Percentiles rank a stretch among this genome's conserved stretches.
Evolutionary conservation across 2,329 filamentous ascomycete species (phyloP).

Genomic region (Fusarium brevicatenulatum): DNA sequence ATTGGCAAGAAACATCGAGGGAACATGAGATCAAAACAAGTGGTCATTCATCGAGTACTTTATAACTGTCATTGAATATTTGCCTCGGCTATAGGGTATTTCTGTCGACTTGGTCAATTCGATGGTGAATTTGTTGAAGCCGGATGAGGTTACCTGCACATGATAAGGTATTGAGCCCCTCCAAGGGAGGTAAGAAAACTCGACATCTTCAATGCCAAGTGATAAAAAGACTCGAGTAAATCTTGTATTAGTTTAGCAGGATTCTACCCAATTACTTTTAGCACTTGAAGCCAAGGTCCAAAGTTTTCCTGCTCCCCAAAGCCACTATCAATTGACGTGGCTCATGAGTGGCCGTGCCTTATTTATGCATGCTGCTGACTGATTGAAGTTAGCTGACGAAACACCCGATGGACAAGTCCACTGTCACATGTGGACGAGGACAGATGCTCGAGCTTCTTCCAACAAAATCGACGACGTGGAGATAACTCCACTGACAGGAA

Average conservation of each 20-base stretch:
- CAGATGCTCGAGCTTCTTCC: conserved; percentile 35
- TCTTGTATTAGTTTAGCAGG: background rate
- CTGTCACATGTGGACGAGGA: conserved; percentile 45
- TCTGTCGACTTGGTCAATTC: background rate
- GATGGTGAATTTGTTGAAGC: background rate
- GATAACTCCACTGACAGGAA: conserved; percentile 30
- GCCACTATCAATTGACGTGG: conserved; percentile 22
- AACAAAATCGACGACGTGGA: conserved; percentile 37
- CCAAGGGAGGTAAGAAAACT: background rate
- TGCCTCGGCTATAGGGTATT: background rate
- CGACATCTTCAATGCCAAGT: background rate
- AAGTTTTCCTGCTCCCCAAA: background rate
- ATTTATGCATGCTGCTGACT: conserved; percentile 25
- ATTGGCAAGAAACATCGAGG: conserved; percentile 12
- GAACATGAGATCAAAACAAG: background rate
- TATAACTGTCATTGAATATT: background rate
- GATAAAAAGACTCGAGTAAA: background rate
- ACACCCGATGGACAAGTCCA: conserved; percentile 43
- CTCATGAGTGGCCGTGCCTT: conserved; percentile 29
- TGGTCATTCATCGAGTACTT: background rate
- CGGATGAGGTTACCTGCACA: background rate
- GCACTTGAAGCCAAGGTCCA: background rate
- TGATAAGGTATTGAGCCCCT: conserved; percentile 3
- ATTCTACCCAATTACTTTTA: background rate
- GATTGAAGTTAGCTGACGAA: conserved; percentile 43